Conservation (phyloP, 2,329 filamentous ascomycete species). For the Fusarium sp. region DNA sequence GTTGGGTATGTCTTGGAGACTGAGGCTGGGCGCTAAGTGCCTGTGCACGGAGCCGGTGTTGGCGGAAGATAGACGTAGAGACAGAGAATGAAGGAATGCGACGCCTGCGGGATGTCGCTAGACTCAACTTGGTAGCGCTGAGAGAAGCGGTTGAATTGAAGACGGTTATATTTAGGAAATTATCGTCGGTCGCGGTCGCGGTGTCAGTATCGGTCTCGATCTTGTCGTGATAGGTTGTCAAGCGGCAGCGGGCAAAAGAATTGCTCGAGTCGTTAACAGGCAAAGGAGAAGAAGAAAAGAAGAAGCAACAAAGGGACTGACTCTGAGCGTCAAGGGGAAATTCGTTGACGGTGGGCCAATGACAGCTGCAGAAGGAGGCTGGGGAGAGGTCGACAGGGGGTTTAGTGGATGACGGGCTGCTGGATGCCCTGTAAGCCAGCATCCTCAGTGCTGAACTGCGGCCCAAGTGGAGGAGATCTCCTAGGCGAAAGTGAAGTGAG, state of each 20-base stretch:
- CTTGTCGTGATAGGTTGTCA: slow-evolving; percentile 22
- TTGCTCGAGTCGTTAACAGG: slow-evolving; percentile 40
- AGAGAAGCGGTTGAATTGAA: not conserved
- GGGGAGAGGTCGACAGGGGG: slow-evolving; percentile 20
- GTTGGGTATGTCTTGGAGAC: slow-evolving; percentile 15
- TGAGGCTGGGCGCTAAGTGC: slow-evolving; percentile 19
- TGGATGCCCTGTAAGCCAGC: slow-evolving; percentile 39
- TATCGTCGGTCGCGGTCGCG: not conserved
- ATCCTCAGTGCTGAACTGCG: slow-evolving; percentile 27
- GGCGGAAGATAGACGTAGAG: slow-evolving; percentile 25
- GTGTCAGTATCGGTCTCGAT: not conserved
- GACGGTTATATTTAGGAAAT: not conserved
- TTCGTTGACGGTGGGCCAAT: slow-evolving; percentile 36
- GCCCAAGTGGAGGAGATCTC: slow-evolving; percentile 2
- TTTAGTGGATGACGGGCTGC: slow-evolving; percentile 25
- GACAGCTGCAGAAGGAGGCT: slow-evolving; percentile 14
- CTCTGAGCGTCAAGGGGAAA: slow-evolving; percentile 27
- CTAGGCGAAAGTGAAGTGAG: not conserved
- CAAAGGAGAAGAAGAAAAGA: slow-evolving; percentile 38
- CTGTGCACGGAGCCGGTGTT: slow-evolving; percentile 32
- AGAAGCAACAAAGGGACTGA: slow-evolving; percentile 33
- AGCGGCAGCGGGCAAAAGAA: slow-evolving; percentile 28
- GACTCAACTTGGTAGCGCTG: slow-evolving; percentile 14
- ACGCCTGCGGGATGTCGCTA: slow-evolving; percentile 25
- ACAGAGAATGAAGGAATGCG: slow-evolving; percentile 34